Base-by-base conservation (phyloP, 164 flowering plant genomes). In the Tetracentron sinense region DNA sequence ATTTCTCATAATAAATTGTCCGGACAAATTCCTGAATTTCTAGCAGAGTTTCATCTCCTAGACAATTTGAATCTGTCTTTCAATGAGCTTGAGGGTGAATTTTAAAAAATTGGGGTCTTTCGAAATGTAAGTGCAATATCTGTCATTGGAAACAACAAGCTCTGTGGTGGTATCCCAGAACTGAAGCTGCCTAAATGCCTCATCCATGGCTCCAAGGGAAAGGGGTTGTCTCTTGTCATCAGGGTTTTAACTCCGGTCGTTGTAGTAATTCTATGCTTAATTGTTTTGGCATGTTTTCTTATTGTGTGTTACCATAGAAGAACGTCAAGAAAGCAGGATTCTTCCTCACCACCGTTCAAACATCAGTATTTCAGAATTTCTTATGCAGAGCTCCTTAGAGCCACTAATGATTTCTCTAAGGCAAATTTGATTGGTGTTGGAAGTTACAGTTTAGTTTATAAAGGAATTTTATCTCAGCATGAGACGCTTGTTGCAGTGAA, bases 401-500 rank as follows among this genome's bases (percentile, higher is more conserved):
- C 53, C 7, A 60, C 63, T 23, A 6, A 44, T 27, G 49, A 54
- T 28, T 69, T 49, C 31, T 65, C 58, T 53, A 19, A 17, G 0
- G 29, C 23, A 28, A 69, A 69, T 64, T 56, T 47, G 38, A 29
- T 35, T 26, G 64, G 52, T 27, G 20, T 25, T n/a, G 64, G 50
- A 2, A 26, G 28, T 20, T 68, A 46, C 55, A 61, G 65, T 46
- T 68, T 48, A n/a, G 65, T 61, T 6, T 64, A 64, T 55, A 55
- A 64, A 56, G 67, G 67, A 55, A 55, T 42, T 44, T 42, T 64
- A 1, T 42, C 54, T 64, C 49, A 42, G 5, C 22, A 59, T 53
- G 64, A 21, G 17, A 16, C 23, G 25, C 0, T 25, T 23, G 67
- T 72, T 61, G 75, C 71, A 26, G 58, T 72, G 15, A 72, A 72